Percentiles rank a stretch among this genome's conserved stretches.
phyloP scores from a whole-genome alignment of 2,329 filamentous ascomycete species.

The Apiospora marii region DNA sequence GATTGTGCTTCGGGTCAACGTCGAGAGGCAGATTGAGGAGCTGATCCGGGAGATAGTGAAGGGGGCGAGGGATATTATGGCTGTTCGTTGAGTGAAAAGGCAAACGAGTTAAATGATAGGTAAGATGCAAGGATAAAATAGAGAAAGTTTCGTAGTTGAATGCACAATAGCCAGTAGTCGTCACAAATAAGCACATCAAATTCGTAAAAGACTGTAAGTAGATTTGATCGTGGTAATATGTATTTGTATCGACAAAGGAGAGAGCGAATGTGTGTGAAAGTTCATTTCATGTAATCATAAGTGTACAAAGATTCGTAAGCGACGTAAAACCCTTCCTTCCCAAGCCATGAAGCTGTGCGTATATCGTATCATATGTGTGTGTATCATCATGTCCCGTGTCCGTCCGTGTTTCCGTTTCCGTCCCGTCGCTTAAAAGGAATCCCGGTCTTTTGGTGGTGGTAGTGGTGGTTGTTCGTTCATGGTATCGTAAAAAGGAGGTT shows the following conservation, averaged over 20 bases:
- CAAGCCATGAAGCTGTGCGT: constrained; percentile 1
- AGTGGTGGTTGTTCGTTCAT: not conserved
- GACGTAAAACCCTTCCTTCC: constrained; percentile 1
- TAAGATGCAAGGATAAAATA: not conserved
- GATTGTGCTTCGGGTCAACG: constrained; percentile 34
- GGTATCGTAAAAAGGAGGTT: constrained; percentile 7
- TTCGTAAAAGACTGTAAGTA: not conserved
- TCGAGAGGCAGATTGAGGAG: constrained; percentile 34
- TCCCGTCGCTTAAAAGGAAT: not conserved
- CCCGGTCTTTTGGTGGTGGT: not conserved
- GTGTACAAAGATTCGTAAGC: constrained; percentile 16
- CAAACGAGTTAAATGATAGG: not conserved
- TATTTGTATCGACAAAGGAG: not conserved
- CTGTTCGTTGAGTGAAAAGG: not conserved
- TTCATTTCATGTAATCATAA: constrained; percentile 17
- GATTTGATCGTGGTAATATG: not conserved
- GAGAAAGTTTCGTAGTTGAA: not conserved
- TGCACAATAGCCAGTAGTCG: not conserved
- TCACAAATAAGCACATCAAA: not conserved
- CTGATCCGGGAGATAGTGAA: constrained; percentile 35
- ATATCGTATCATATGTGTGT: constrained; percentile 15
- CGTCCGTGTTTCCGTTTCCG: not conserved
- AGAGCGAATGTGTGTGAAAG: not conserved
- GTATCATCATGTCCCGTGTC: constrained; percentile 7
- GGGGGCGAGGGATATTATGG: constrained; percentile 30